phyloP scores from a whole-genome alignment of 2,329 filamentous ascomycete genomes.

The Mycogone perniciosa region DNA sequence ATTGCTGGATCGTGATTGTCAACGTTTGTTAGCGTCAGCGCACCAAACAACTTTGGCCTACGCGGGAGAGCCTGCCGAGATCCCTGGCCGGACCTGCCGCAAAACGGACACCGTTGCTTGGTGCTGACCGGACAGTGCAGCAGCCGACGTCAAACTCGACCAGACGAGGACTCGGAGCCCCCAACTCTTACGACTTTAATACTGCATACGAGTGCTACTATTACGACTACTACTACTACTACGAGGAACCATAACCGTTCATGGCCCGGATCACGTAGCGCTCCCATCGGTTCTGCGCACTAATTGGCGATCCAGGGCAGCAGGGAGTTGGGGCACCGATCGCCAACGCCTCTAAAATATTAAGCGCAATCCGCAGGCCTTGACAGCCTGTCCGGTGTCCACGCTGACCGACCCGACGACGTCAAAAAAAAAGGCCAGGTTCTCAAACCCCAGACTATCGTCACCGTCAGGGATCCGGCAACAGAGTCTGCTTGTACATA shows the following conservation, averaged over 20 bases:
- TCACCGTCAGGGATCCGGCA: too few relatives aligned
- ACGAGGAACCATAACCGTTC: constrained; percentile 6
- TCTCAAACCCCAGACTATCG: too few relatives aligned
- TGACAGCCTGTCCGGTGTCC: background rate
- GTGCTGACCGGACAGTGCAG: constrained; percentile 1
- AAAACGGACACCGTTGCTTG: constrained; percentile 2
- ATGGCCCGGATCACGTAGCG: constrained; percentile 5
- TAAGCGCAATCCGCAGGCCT: background rate
- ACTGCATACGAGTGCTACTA: too few relatives aligned
- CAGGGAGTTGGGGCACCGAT: constrained; percentile 4
- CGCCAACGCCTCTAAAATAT: constrained; percentile 1
- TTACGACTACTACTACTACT: too few relatives aligned
- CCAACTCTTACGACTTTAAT: too few relatives aligned
- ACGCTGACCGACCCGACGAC: background rate
- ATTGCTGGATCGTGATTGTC: background rate
- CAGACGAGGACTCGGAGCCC: background rate
- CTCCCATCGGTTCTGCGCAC: constrained; percentile 3
- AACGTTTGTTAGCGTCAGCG: background rate
- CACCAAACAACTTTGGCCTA: background rate
- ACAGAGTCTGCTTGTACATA: too few relatives aligned
- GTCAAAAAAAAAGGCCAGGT: too few relatives aligned
- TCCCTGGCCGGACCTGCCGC: constrained; percentile 4
- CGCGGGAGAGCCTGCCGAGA: constrained; percentile 10
- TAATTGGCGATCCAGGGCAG: constrained; percentile 13
- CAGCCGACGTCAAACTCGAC: constrained; percentile 9